phyloP scores from a whole-genome alignment of 116 monocot species.

The Iris pallida region DNA sequence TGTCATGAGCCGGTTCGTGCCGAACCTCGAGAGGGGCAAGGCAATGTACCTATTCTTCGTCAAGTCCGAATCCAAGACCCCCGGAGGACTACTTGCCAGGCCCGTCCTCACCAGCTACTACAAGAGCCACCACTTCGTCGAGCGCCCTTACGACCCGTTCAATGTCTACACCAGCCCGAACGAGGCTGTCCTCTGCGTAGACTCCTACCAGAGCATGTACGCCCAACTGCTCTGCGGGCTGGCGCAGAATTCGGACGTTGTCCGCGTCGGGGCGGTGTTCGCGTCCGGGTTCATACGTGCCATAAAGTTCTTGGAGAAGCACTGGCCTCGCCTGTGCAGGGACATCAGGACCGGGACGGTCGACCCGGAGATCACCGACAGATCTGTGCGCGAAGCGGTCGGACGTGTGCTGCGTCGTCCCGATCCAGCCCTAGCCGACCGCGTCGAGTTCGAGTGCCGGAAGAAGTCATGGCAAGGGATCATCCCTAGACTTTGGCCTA shows the following conservation, averaged over 20 bases:
- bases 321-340: conserved; percentile 49
- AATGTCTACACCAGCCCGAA: conserved; percentile 47
- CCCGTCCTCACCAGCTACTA: conserved; percentile 56
- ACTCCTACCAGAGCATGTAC: conserved; percentile 67
- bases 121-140: conserved; percentile 46
- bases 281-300: conserved; percentile 62
- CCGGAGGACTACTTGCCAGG: conserved; percentile 45
- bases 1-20: conserved; percentile 45
- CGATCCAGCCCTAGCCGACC: conserved; percentile 34
- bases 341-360: conserved; percentile 48
- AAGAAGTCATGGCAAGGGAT: conserved; percentile 53
- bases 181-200: conserved; percentile 45
- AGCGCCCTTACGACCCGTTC: conserved; percentile 45
- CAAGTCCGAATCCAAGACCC: conserved; percentile 45
- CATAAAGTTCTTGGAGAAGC: conserved; percentile 48
- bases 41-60: conserved; percentile 58
- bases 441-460: conserved; percentile 45
- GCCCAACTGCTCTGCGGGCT: conserved; percentile 52
- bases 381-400: conserved; percentile 42
- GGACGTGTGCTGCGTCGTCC: conserved; percentile 33
- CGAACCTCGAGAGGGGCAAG: conserved; percentile 45
- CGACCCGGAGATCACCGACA: conserved; percentile 37
- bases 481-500: conserved; percentile 56
- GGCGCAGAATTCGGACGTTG: conserved; percentile 28
- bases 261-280: conserved; percentile 50